Evolutionary conservation across 352 stramenopile genomes (phyloP).

Genomic region (Aphanomyces astaci): DNA sequence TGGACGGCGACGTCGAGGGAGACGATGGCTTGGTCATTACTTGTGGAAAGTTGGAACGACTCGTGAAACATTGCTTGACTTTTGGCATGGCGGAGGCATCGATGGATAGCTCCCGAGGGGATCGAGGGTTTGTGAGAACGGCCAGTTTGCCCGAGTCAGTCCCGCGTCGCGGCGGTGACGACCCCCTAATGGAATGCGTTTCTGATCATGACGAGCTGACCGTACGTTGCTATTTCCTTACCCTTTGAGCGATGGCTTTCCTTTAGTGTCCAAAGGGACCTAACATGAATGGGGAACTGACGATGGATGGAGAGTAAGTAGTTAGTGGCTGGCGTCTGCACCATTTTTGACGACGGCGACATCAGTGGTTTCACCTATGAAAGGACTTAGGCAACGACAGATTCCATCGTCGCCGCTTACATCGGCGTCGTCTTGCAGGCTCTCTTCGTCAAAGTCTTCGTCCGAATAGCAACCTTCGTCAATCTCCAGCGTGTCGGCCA

Average conservation of each 20-base stretch:
- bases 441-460: slow-evolving; percentile 8
- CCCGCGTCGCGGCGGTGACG: neutral
- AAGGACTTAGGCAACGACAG: too few species aligned
- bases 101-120: neutral
- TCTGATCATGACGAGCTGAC: neutral
- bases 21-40: slow-evolving; percentile 3
- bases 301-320: too few species aligned
- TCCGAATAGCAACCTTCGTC: neutral
- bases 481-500: neutral
- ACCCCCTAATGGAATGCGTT: neutral
- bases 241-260: neutral
- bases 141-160: neutral
- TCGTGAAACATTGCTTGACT: slow-evolving; percentile 13
- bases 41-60: slow-evolving; percentile 4
- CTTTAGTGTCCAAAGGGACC: neutral
- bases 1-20: slow-evolving; percentile 28
- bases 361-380: neutral
- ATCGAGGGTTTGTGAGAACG: neutral
- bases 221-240: neutral
- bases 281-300: neutral
- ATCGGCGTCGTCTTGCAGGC: neutral
- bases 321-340: neutral
- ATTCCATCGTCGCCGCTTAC: too few species aligned
- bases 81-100: slow-evolving; percentile 14
- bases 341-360: neutral